Conservation (phyloP, 148 eudicot species). For the Tetragonia tetragonoides region DNA sequence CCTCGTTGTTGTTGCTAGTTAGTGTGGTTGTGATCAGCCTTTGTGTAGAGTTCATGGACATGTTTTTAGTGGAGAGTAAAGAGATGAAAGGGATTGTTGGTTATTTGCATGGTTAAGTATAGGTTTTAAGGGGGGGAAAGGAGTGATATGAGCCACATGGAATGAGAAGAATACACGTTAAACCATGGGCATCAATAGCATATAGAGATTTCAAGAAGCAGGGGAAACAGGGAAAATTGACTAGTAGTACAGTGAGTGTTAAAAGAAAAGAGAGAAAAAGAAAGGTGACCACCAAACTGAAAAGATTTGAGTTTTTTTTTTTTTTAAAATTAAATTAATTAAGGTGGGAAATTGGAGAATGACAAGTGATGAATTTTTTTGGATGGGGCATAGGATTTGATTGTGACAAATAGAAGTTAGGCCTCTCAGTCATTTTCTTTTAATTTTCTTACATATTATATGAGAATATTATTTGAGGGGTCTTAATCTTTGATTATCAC, state of each 20-base stretch:
- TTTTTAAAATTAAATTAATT: neutral
- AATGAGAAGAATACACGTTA: neutral
- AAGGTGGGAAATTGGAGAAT: slow-evolving; percentile 4
- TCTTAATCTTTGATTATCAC: neutral
- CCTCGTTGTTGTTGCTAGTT: neutral
- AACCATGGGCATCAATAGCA: neutral
- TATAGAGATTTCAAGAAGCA: slow-evolving; percentile 14
- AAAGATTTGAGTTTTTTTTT: neutral
- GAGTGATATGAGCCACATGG: slow-evolving; percentile 14
- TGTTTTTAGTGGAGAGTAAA: neutral
- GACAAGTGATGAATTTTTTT: slow-evolving; percentile 7
- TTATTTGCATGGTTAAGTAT: slow-evolving; percentile 1
- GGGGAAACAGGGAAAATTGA: neutral
- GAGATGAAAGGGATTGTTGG: neutral
- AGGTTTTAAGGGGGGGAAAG: neutral
- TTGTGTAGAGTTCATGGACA: neutral
- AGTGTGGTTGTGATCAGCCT: neutral
- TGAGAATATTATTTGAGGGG: neutral
- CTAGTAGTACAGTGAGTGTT: neutral
- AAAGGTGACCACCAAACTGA: neutral
- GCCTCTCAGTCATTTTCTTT: neutral
- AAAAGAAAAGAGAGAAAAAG: neutral
- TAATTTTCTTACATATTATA: neutral
- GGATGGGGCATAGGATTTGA: slow-evolving; percentile 13
- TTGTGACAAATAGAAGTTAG: neutral